Evolutionary conservation across 257 asterid genomes (phyloP), one percentile per base, ranked within the genome.

Genomic region (Rauvolfia tetraphylla): DNA sequence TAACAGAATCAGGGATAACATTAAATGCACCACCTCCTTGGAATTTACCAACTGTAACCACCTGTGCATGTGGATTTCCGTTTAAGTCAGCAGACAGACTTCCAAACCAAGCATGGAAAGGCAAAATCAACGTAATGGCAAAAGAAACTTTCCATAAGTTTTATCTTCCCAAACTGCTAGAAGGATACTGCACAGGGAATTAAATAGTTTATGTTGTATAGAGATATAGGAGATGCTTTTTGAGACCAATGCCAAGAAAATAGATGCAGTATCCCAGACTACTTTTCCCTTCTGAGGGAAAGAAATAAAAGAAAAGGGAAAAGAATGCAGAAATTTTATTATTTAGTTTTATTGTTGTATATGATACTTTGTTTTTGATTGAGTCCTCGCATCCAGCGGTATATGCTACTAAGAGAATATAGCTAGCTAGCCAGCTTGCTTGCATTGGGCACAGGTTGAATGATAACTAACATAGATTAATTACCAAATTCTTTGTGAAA

Each of bases 21-120:
- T 95, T 95, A 78, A 91, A 91, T 20, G 99, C 98, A 54, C 87
- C 95, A 11, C 99, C 98, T 57, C 99, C 99, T 70, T 87, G 93
- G 82, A 92, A 92, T 68, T 86, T 86, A 68, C 89, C 97, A 34
- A 95, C 97, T 4, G 99, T 92, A 65, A 95, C 86, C 68, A 92
- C 99, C 99, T 95, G 81, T 72, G 44, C 33, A 66, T 68, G 79
- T 46, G 63, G 72, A 77, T 59, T 23, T 66, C 56, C 75, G 46
- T 59, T 18, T 46, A 5, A 70, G n/a, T 42, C 61, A 41, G 41
- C 29, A 27, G 61, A 53, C 27, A 14, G 5, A 46, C 29, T 74
- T n/a, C n/a, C n/a, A 31, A 72, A 23, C 18, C 31, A 72, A 57
- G 20, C 38, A 15, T 22, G 51, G 33, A 53, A 1, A 72, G 1